These are phyloP conservation scores for Trypanosoma melophagium DNA, from an alignment of 208 protist genomes.

Conservation along the genomic window DNA sequence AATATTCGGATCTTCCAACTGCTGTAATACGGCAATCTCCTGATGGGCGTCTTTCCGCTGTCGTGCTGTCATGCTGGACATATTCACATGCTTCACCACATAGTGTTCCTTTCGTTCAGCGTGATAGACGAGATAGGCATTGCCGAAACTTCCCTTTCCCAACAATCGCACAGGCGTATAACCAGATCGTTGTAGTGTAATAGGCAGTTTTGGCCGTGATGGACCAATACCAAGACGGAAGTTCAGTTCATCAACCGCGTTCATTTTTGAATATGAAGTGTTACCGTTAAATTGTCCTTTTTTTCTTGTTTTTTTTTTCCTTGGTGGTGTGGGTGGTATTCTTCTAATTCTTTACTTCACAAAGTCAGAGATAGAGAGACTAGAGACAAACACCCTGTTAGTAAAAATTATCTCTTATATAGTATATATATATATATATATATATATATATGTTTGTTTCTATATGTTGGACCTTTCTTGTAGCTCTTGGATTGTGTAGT, in stretches of 20 bases:
- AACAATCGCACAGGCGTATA: slow-evolving; percentile 69
- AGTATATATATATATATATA: not conserved
- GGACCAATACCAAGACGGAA: slow-evolving; percentile 83
- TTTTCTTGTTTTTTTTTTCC: slow-evolving; percentile 8
- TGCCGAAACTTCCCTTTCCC: slow-evolving; percentile 86
- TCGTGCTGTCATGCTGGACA: slow-evolving; percentile 62
- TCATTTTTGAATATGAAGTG: slow-evolving; percentile 37
- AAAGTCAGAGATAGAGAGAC: too few species aligned
- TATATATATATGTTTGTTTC: not conserved
- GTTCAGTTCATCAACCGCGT: slow-evolving; percentile 86
- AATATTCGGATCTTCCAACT: slow-evolving; percentile 86
- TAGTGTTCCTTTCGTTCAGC: slow-evolving; percentile 52
- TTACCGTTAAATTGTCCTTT: not conserved
- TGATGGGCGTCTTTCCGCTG: slow-evolving; percentile 81
- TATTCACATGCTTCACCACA: slow-evolving; percentile 87
- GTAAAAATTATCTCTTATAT: too few species aligned
- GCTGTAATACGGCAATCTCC: slow-evolving; percentile 83
- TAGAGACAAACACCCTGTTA: too few species aligned
- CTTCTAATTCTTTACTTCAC: not conserved
- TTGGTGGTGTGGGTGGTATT: not conserved
- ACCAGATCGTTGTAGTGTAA: slow-evolving; percentile 64
- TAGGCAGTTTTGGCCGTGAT: slow-evolving; percentile 61
- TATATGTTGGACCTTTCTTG: not conserved
- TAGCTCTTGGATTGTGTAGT: not conserved
- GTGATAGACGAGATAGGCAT: slow-evolving; percentile 81